These are phyloP conservation scores for Pyrenochaeta sp. DNA, from an alignment of 2,329 filamentous ascomycete genomes.

Conservation along the genomic window DNA sequence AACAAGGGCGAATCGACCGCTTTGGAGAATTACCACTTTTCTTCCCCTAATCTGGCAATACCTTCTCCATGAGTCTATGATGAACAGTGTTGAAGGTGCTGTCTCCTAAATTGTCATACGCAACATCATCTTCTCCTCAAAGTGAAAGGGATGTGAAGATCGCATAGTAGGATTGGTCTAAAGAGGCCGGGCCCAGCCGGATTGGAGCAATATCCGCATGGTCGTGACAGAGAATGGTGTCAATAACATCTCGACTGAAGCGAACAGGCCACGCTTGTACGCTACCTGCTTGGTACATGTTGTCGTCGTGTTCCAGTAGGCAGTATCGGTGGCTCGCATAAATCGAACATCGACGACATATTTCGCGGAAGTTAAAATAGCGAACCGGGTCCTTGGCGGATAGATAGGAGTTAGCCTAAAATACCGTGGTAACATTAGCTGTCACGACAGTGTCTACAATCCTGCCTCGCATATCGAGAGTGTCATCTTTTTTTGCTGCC, in stretches of 20 bases:
- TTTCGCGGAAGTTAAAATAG: neutral
- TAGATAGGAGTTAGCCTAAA: neutral
- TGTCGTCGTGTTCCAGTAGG: neutral
- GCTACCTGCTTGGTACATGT: too few species aligned
- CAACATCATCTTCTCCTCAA: neutral
- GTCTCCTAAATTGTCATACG: neutral
- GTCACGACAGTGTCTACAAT: neutral
- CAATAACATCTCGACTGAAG: neutral
- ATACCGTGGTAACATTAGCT: neutral
- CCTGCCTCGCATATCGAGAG: neutral
- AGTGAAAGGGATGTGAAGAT: neutral
- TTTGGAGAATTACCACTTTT: neutral
- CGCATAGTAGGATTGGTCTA: neutral
- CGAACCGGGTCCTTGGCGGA: neutral
- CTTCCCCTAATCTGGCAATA: neutral
- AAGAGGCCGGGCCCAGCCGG: neutral
- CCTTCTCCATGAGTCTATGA: neutral
- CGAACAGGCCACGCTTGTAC: neutral
- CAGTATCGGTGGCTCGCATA: neutral
- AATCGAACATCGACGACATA: neutral
- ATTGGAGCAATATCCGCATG: neutral
- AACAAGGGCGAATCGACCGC: neutral
- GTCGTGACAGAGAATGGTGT: neutral
- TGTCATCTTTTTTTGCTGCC: neutral
- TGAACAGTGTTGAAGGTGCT: neutral